These are phyloP conservation scores for Aspergillus pseudotamarii DNA, from an alignment of 2,329 filamentous ascomycete species.

Conservation along the genomic window DNA sequence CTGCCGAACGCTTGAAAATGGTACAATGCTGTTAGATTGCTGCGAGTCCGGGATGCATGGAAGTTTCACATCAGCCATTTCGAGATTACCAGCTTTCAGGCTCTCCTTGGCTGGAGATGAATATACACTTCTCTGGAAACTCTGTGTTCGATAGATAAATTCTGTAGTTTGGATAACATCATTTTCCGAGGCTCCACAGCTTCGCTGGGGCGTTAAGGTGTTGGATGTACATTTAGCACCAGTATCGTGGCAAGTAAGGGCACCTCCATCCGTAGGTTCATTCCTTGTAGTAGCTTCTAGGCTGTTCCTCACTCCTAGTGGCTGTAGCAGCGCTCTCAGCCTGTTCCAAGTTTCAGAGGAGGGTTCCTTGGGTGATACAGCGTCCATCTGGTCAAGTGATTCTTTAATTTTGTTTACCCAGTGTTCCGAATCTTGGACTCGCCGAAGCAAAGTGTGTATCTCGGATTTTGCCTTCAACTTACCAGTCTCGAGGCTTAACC, in stretches of 20 bases:
- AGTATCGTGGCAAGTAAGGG: not conserved
- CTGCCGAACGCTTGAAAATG: constrained; percentile 36
- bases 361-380: constrained; percentile 19
- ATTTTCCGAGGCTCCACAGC: not conserved
- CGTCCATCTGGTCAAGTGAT: constrained; percentile 19
- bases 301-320: not conserved
- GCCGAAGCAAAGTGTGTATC: constrained; percentile 26
- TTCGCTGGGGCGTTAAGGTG: constrained; percentile 3
- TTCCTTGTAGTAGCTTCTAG: not conserved
- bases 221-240: not conserved
- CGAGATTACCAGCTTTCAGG: not conserved
- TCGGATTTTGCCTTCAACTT: constrained; percentile 27
- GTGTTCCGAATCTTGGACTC: constrained; percentile 29
- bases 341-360: constrained; percentile 23
- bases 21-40: constrained; percentile 27
- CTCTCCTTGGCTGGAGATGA: constrained; percentile 13
- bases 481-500: constrained; percentile 20
- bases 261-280: not conserved
- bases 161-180: constrained; percentile 20
- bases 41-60: constrained; percentile 11
- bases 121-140: constrained; percentile 14
- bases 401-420: constrained; percentile 26
- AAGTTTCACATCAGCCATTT: not conserved
- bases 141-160: constrained; percentile 22
- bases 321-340: constrained; percentile 22